Evolutionary conservation across 129 eudicot genomes (phyloP), one percentile per base, ranked within the genome.

Genomic region (Escallonia rubra): DNA sequence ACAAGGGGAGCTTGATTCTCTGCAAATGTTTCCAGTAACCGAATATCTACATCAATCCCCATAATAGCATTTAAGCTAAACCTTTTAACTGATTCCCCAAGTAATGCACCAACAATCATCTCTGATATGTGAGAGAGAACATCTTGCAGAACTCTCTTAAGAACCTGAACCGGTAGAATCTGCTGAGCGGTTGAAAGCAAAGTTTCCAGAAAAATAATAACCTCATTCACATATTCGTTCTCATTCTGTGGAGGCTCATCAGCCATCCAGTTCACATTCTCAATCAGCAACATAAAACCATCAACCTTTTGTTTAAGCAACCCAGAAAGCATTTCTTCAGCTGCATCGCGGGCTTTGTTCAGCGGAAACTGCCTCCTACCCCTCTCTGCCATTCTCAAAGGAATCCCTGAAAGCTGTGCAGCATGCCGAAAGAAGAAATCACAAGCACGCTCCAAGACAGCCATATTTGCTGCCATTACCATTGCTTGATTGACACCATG

Each of bases 401-500:
- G 95, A 59, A 93, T 75, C 2, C 98, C 98, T 4, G 96, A 93
- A 49, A 93, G 96, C 74, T 93, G 92, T 38, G 96, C 98, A 70
- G 98, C 98, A 71, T 93, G 98, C 6, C 94, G 83, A 51, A 89
- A 93, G 79, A 93, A 89, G 78, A 89, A 93, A 79, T 93, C 98
- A 79, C 98, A 93, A 0, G 95, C 98, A 6, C 98, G 87, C 73
- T 93, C 98, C 51, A 93, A 80, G 48, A 89, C 96, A 47, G 96
- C 91, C 98, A 93, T 93, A 64, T 93, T 93, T 47, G 98, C 98
- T 46, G 98, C 98, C 76, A 93, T 86, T 57, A 89, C 86, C 98
- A 93, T 93, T 11, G 98, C 98, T 57, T 93, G 98, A 59, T 93
- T 89, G 38, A 89, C 98, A 49, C 98, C 98, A 65, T 61, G 70